Percentiles rank a stretch among this genome's conserved stretches.
Conservation (phyloP, 2,329 filamentous ascomycete species). For the Xylaria sp. region DNA sequence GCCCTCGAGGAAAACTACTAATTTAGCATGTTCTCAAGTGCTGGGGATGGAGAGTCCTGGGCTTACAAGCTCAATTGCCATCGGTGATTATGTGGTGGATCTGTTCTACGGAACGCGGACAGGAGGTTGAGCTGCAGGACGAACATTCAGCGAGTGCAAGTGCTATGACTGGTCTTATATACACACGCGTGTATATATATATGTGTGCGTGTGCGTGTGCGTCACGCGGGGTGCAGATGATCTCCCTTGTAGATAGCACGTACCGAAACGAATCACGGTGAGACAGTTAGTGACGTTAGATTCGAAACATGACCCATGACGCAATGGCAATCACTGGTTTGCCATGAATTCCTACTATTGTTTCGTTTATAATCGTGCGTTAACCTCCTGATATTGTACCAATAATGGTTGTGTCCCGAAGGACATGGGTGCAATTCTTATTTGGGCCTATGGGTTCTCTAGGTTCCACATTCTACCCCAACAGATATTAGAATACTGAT, state of each 20-base stretch:
- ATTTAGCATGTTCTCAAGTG: slow-evolving; percentile 52
- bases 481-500: too few species aligned
- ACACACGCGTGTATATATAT: too few species aligned
- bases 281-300: background rate
- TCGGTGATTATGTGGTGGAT: slow-evolving; percentile 77
- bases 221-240: too few species aligned
- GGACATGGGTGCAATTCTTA: too few species aligned
- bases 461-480: too few species aligned
- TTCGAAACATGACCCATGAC: background rate
- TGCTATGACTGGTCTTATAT: background rate
- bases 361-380: background rate
- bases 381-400: too few species aligned
- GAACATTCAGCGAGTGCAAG: background rate
- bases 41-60: slow-evolving; percentile 94
- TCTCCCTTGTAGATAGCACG: background rate
- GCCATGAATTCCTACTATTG: background rate
- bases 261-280: too few species aligned
- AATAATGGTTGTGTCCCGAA: too few species aligned
- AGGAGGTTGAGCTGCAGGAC: background rate
- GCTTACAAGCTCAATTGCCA: slow-evolving; percentile 85
- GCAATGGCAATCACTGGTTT: background rate
- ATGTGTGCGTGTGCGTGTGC: too few species aligned
- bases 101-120: slow-evolving; percentile 57
- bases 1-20: background rate
- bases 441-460: too few species aligned